Evolutionary conservation across 805 yeast genomes (phyloP), one percentile per base, ranked within the genome.

Genomic region (Blastobotrys attinorum): DNA sequence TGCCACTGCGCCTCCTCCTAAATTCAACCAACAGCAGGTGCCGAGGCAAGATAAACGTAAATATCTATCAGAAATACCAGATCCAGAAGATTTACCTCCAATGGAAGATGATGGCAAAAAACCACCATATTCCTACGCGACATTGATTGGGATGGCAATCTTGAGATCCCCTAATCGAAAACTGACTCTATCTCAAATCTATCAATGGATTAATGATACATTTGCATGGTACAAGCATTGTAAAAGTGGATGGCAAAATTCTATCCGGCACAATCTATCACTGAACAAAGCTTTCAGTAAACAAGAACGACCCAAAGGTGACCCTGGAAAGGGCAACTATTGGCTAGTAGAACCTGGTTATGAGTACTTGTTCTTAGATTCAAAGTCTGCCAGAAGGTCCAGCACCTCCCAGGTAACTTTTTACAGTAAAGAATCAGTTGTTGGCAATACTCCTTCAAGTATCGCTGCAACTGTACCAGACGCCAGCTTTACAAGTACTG

Each of bases 171-270:
- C 81, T 1, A 73, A 69, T 13, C 72, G 82, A 38, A 81, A 81
- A 49, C 70, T 88, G 33, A 83, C 94, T 2, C 64, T 83, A 42
- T 74, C 92, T 0, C 96, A 87, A 57, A 92, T 90, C 34, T 90
- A 90, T 66, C 73, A 70, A 54, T 90, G 98, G 98, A 92, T 90
- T 36, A 78, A 92, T 6, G 79, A 78, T 37, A 83, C 94, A 31
- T 90, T 89, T 62, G 75, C 72, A 49, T 90, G 81, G 60, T 92
- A 92, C 64, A 78, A 80, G 50, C 78, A 76, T 50, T 83, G 84
- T 47, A 95, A 87, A 54, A 83, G 86, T 8, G 96, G 97, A 22
- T 90, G 98, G 98, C 97, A 90, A 64, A 90, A 90, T 65, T 89
- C 96, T 27, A 92, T 90, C 50, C 79, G 98, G 49, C 98, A 90